Percentiles rank a stretch among this genome's conserved stretches.
Conservation (phyloP, 2,329 filamentous ascomycete genomes). For the Exophiala bonariae region DNA sequence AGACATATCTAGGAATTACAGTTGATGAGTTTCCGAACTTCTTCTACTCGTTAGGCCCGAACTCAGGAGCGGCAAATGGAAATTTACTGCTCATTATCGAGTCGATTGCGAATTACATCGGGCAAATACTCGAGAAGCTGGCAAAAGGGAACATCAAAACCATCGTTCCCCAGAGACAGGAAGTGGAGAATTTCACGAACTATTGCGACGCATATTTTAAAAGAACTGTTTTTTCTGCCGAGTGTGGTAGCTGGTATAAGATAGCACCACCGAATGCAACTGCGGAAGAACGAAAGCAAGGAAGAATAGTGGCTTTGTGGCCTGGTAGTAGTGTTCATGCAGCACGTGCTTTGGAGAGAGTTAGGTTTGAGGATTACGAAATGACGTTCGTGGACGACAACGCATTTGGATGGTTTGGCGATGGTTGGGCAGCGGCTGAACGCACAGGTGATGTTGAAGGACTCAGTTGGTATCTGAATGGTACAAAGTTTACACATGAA, state of each 20-base stretch:
- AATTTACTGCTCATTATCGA: constrained; percentile 37
- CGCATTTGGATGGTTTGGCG: constrained; percentile 50
- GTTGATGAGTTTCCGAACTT: constrained; percentile 25
- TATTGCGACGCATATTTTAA: constrained; percentile 44
- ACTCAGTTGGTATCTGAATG: constrained; percentile 26
- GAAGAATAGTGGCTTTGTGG: constrained; percentile 44
- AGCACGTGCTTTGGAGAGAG: constrained; percentile 34
- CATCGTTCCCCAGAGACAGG: constrained; percentile 30
- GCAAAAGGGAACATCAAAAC: constrained; percentile 5
- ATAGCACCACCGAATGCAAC: constrained; percentile 33
- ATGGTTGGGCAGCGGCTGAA: constrained; percentile 41
- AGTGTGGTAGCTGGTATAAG: constrained; percentile 56
- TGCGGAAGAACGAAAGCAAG: constrained; percentile 26
- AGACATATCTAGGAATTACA: constrained; percentile 29
- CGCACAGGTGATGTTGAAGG: constrained; percentile 17
- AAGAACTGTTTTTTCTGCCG: constrained; percentile 26
- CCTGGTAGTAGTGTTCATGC: constrained; percentile 42
- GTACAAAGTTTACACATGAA: constrained; percentile 21
- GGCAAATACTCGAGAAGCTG: constrained; percentile 5
- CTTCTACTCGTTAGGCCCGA: constrained; percentile 25
- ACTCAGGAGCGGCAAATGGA: constrained; percentile 45
- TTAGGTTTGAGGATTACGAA: constrained; percentile 50
- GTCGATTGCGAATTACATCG: constrained; percentile 39
- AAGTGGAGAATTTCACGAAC: constrained; percentile 47
- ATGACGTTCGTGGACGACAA: constrained; percentile 45